Evolutionary conservation across 176 grass and related monocot genomes (phyloP).

Genomic region (Paspalum notatum): DNA sequence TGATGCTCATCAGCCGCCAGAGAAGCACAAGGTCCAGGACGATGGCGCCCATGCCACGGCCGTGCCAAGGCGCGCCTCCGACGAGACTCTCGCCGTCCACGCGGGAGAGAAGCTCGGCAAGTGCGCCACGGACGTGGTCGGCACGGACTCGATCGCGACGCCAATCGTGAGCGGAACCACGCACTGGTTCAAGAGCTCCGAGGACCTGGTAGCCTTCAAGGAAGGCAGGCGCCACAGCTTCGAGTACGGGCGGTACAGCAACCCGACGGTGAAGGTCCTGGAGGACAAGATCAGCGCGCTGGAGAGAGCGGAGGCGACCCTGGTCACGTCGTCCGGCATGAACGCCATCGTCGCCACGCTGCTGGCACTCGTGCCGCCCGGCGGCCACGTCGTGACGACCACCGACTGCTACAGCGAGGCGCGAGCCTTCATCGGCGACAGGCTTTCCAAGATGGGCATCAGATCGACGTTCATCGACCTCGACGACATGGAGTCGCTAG

Average conservation of each 20-base stretch:
- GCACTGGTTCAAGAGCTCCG: slow-evolving; percentile 76
- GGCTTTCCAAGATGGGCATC: slow-evolving; percentile 77
- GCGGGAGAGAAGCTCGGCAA: slow-evolving; percentile 77
- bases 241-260: slow-evolving; percentile 78
- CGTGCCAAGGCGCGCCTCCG: too few species aligned
- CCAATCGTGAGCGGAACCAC: slow-evolving; percentile 75
- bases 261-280: slow-evolving; percentile 73
- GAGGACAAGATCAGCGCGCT: slow-evolving; percentile 86
- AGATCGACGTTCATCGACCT: slow-evolving; percentile 68
- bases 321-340: slow-evolving; percentile 87
- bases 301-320: slow-evolving; percentile 71
- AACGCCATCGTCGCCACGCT: slow-evolving; percentile 83
- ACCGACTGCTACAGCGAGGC: slow-evolving; percentile 87
- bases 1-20: neutral
- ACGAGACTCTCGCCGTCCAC: slow-evolving; percentile 52
- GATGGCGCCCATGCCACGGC: too few species aligned
- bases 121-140: neutral
- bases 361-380: slow-evolving; percentile 61
- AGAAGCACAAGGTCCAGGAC: too few species aligned
- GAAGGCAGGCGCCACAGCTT: slow-evolving; percentile 76
- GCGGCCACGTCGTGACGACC: slow-evolving; percentile 70
- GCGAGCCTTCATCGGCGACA: slow-evolving; percentile 63
- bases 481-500: slow-evolving; percentile 51
- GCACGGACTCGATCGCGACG: slow-evolving; percentile 69
- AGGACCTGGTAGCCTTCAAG: slow-evolving; percentile 81